Evolutionary conservation across 192 early-diverging fungal genomes (phyloP), one percentile per base, ranked within the genome.

Genomic region (Coemansia sp.): DNA sequence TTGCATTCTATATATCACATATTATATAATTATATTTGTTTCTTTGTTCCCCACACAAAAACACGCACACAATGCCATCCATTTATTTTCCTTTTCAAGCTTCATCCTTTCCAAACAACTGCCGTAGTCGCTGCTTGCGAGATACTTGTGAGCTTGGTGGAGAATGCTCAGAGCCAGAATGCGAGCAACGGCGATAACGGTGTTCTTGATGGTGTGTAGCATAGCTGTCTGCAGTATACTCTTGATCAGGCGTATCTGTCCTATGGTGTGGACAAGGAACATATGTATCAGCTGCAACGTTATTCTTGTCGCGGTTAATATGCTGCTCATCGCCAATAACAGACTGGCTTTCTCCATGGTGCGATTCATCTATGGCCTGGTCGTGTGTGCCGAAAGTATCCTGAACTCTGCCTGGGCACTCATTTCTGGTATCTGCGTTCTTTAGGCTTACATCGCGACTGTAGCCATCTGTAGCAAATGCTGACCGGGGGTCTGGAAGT

Each of bases 101-200:
- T 1, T 47, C 18, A 15, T 62, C 61, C 10, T 47, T 47, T 21
- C 61, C 61, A 26, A 47, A 62, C 10, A 70, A 47, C 32, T 70
- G 69, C 52, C 69, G 69, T n/a, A 70, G 42, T 16, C 69, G 69
- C 54, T 70, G 61, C 44, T 61, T 70, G 62, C 61, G 69, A 6
- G 69, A 70, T 9, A 52, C n/a, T 16, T 70, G 61, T 3, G 69
- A 63, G 15, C 18, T 26, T 1, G 63, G 63, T 6, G 63, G 50
- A 10, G 57, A 58, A 13, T 8, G 53, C 12, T 57, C 49, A 9
- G 13, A 19, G 3, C 42, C 18, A 38, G 8, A 45, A 15, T 41
- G 69, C 15, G n/a, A 15, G 12, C 43, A 19, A 15, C 43, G n/a
- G 40, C 21, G 37, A 19, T 58, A 56, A 18, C 12, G 61, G 44